Evolutionary conservation across 73 alveolate species (phyloP).

Genomic region (Halteria grandinella): DNA sequence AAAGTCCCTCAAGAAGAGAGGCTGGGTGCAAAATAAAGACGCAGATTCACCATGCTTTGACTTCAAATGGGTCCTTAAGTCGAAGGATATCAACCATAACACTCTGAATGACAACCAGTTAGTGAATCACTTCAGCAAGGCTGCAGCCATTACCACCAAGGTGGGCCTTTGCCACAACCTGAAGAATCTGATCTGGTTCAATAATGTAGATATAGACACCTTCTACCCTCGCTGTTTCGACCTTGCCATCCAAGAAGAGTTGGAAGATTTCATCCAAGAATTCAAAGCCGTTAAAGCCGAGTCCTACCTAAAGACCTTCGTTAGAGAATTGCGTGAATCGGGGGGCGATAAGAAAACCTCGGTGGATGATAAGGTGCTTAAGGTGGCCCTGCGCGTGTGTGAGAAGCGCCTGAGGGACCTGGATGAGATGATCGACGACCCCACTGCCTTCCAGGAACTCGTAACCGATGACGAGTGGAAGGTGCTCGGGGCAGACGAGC

Average conservation of each 20-base stretch:
- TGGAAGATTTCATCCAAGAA: constrained; percentile 92
- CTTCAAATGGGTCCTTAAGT: constrained; percentile 84
- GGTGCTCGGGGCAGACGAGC: constrained; percentile 89
- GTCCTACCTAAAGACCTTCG: constrained; percentile 54
- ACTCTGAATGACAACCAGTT: constrained; percentile 81
- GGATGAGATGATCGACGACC: constrained; percentile 87
- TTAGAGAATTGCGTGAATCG: constrained; percentile 36
- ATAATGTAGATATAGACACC: constrained; percentile 91
- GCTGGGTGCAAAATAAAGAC: constrained; percentile 96
- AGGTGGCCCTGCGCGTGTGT: constrained; percentile 84
- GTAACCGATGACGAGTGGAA: constrained; percentile 89
- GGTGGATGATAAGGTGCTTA: constrained; percentile 73
- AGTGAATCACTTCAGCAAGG: constrained; percentile 89
- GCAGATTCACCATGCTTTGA: constrained; percentile 88
- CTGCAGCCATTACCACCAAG: constrained; percentile 91
- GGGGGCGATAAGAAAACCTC: constrained; percentile 39
- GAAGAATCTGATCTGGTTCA: constrained; percentile 90
- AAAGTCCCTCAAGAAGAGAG: constrained; percentile 86
- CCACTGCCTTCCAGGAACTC: constrained; percentile 69
- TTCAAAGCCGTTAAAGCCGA: constrained; percentile 91
- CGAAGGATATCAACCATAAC: constrained; percentile 86
- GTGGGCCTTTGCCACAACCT: constrained; percentile 89
- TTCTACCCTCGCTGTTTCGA: constrained; percentile 98
- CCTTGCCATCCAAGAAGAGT: constrained; percentile 86
- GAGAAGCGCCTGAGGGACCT: constrained; percentile 85